Base-by-base conservation (phyloP, 2,329 filamentous ascomycete genomes). In the Laburnicola sp. region DNA sequence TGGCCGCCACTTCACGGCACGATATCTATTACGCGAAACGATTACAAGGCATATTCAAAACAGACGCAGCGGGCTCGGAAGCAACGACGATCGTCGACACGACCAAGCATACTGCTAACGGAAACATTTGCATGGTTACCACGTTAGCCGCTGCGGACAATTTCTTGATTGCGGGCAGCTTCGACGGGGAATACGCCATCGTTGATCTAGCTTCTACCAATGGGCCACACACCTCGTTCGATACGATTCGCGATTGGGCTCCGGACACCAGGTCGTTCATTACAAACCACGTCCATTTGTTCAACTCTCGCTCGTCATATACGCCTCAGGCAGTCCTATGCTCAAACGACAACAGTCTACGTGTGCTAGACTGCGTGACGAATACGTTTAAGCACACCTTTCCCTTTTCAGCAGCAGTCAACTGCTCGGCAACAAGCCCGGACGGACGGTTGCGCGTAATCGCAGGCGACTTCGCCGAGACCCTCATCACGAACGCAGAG, bases 401-500 rank as follows among this genome's bases (percentile, higher is more conserved):
- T 54, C 74, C 69, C 39, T 90, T 86, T 66, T 71, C 78, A 0
- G 80, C 82, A 58, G 78, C 87, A 2, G 78, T 91, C 53, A 93
- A 93, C 71, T 90, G 87, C 73, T 83, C 86, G 1, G 85, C 87
- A 1, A 78, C 88, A 1, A 89, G 87, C 1, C 85, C 88, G 0
- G 86, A 91, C 65, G 16, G 16, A 48, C 83, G 88, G 2, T 76
- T 92, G 59, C 85, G 89, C 42, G 83, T 86, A 11, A 79, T 91
- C 56, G 88, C 91, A 0, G 88, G 89, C 40, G 89, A 93, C 62
- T 77, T 80, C 51, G 74, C 78, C 50, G 79, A 87, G 34, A 83
- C 86, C 0, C 74, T 86, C 43, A 87, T 93, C 63, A 82, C 83
- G 10, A 82, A 89, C 54, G 84, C 88, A 8, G 87, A 89, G 48